Evolutionary conservation across 768 basidiomycete genomes (phyloP), one percentile per base, ranked within the genome.

Genomic region (Cystobasidium onofrii): DNA sequence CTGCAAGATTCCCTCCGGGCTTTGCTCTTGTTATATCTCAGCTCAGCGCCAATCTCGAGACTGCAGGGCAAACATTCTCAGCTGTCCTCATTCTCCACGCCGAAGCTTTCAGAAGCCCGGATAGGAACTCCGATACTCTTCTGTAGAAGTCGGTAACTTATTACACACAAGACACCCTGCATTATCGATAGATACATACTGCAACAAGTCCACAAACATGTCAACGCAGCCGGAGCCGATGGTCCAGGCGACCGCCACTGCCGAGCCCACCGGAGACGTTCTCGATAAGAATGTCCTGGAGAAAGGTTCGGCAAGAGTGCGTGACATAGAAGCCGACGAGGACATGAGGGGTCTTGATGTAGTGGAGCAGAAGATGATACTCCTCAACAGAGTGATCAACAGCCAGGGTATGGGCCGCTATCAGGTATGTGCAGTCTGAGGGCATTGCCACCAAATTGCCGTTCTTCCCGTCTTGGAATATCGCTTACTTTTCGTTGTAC

Each of bases 321-420:
- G 15, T 15, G 57, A 60, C 31, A 34, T 60, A 12, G 57, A 60
- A 20, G 57, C 29, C 17, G 63, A 64, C 63, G 63, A 64, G 25
- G 63, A 64, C 12, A 25, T 64, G 36, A 12, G 43, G 15, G 63
- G 63, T 27, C 18, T 64, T 3, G 63, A 64, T 39, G 13, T 43
- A 25, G 36, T 64, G 10, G 63, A 64, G 20, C 34, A 46, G 25
- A 64, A 64, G 63, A 64, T 64, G 63, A 43, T 64, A 18, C 63
- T 64, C 63, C 7, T 64, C 9, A 64, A 64, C 63, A 76, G 74
- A 18, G 67, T 64, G 23, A 31, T 52, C 1, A 70, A 63, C 1
- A 66, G 69, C 61, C 75, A 67, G 72, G 72, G 80, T 0, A 78
- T 81, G 64, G 81, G 81, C 0, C 74, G 77, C 25, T 82, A 81